These are phyloP conservation scores for Podospora fimiseda DNA, from an alignment of 495 filamentous ascomycete genomes.

Conservation along the genomic window DNA sequence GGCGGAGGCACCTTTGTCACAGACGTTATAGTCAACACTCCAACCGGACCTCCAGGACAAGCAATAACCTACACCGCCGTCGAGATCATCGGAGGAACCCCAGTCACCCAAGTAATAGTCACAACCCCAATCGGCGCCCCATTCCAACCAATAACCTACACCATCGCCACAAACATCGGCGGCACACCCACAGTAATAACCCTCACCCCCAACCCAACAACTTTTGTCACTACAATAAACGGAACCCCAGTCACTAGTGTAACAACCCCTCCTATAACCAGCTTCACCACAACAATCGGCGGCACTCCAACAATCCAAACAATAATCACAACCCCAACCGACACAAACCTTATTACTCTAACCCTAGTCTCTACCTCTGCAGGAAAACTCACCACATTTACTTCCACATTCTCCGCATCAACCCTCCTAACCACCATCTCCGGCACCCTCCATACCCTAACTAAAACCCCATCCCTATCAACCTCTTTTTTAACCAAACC, in stretches of 20 bases:
- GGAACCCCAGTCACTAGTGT: conserved; percentile 21
- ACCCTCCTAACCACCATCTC: conserved; percentile 27
- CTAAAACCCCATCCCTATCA: conserved; percentile 20
- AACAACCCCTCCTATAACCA: conserved; percentile 22
- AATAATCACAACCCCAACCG: conserved; percentile 25
- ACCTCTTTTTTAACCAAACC: conserved; percentile 20
- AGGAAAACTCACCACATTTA: conserved; percentile 22
- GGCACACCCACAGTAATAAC: conserved; percentile 25
- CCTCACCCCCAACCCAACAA: conserved; percentile 16
- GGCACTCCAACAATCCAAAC: conserved; percentile 21
- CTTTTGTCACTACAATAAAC: conserved; percentile 23
- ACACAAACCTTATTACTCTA: conserved; percentile 19
- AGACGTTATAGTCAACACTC: conserved; percentile 12
- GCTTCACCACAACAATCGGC: conserved; percentile 23
- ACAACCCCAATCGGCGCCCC: conserved; percentile 12
- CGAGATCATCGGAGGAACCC: conserved; percentile 15
- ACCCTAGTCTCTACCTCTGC: conserved; percentile 23
- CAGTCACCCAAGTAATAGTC: conserved; percentile 17
- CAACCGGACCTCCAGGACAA: conserved; percentile 7
- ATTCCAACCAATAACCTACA: conserved; percentile 19
- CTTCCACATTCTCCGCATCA: conserved; percentile 19
- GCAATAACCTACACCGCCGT: conserved; percentile 15
- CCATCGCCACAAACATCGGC: conserved; percentile 18
- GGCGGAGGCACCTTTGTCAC: conserved; percentile 17
- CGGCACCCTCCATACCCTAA: conserved; percentile 23